Base-by-base conservation (phyloP, 2,329 filamentous ascomycete genomes). In the Diaporthe sp. region DNA sequence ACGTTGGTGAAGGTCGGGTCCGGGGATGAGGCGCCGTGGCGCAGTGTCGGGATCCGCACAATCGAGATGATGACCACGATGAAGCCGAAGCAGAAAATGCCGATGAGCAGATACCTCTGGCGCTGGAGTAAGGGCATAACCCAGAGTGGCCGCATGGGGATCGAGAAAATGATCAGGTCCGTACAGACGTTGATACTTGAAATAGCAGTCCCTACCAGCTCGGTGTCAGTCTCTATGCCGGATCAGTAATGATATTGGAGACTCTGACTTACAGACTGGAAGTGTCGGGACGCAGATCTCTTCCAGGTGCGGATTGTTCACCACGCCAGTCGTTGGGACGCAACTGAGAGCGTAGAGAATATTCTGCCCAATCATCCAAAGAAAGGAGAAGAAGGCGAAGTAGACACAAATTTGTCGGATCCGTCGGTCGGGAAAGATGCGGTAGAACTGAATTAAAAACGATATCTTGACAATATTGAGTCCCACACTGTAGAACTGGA, bases 1-100 rank as follows among this genome's bases (percentile, higher is more conserved):
- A 72, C 55, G 22, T 75, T 72, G 42, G 65, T 69, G 22, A 62
- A 75, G 1, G 67, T 72, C 25, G 44, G 57, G 15, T 75, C 73
- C 1, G 71, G 58, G 3, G 71, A 73, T 2, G 42, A 39, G 12
- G 65, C 67, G 6, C 53, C 67, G 3, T 44, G 73, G 19, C 55
- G 39, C 12, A 75, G 73, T 4, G 57, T 59, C 22, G 65, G 55
- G 7, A 75, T 75, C 9, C 73, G 67, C 1, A 72, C 28, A 7
- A 75, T 55, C 8, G 73, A 75, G 68, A 75, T 75, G 22, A 61
- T 59, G 67, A 70, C 70, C n/a, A 70, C 51, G 22, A 72, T 22
- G 49, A 75, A 75, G 25, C 73, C 73, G 9, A 75, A 51, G 19
- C 67, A 72, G 46, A 75, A 75, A 4, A 75, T 75, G 1, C 39